Percentiles rank a stretch among this genome's conserved stretches.
Evolutionary conservation across 2,329 filamentous ascomycete species (phyloP).

Genomic region (Cercospora citrullina): DNA sequence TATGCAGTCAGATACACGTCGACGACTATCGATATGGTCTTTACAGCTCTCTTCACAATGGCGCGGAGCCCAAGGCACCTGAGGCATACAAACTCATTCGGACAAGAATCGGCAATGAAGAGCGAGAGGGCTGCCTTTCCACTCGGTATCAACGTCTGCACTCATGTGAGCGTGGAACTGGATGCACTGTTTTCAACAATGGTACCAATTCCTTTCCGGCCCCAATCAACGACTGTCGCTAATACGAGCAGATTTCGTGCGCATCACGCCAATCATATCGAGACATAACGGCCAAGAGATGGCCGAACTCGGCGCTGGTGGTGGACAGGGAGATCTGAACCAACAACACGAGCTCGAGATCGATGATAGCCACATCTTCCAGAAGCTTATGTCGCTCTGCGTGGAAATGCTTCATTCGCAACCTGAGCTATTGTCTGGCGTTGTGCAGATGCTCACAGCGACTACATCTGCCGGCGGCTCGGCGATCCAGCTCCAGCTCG

Average conservation of each 20-base stretch:
- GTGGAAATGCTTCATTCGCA: slow-evolving; percentile 40
- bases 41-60: slow-evolving; percentile 61
- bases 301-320: slow-evolving; percentile 73
- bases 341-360: slow-evolving; percentile 66
- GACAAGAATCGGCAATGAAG: slow-evolving; percentile 71
- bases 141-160: slow-evolving; percentile 65
- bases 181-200: slow-evolving; percentile 55
- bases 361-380: slow-evolving; percentile 49
- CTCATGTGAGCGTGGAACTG: slow-evolving; percentile 76
- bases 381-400: slow-evolving; percentile 57
- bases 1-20: slow-evolving; percentile 74
- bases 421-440: slow-evolving; percentile 38
- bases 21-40: slow-evolving; percentile 76
- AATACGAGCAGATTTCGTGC: slow-evolving; percentile 58
- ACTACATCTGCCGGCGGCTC: slow-evolving; percentile 24
- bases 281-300: slow-evolving; percentile 58
- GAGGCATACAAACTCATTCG: slow-evolving; percentile 71
- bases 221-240: slow-evolving; percentile 18
- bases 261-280: slow-evolving; percentile 76
- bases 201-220: slow-evolving; percentile 18
- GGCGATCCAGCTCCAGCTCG: slow-evolving; percentile 29
- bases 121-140: slow-evolving; percentile 71
- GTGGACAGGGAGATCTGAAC: slow-evolving; percentile 73
- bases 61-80: slow-evolving; percentile 44
- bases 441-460: slow-evolving; percentile 40